Evolutionary conservation across 176 grass and related monocot species (phyloP), one percentile per base, ranked within the genome.

Genomic region (Raddia guianensis): DNA sequence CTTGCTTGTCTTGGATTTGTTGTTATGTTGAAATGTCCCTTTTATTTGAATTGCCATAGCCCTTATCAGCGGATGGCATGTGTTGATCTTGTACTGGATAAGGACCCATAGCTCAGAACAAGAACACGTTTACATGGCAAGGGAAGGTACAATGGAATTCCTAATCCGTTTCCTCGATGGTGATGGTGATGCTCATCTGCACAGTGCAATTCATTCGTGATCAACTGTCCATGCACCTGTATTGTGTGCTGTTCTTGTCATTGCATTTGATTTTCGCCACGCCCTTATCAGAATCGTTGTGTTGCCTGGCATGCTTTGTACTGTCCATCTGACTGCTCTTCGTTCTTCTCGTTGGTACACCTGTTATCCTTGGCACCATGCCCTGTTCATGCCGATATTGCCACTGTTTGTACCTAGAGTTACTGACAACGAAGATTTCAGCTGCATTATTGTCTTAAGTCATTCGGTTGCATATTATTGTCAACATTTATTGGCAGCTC

Each of bases 121-220:
- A 69, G 21, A 76, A 75, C 63, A 76, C 57, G 70, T 85, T 76
- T 68, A 74, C 65, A 64, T 10, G 27, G 60, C 13, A 9, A 71
- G 68, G 0, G 50, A 79, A 83, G 47, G 63, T 69, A 5, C 9
- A 63, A 21, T 34, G 2, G 32, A 50, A 49, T 46, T 34, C 34
- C 53, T 12, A 63, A 64, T 44, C 73, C 11, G 6, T 51, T 45
- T 14, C 0, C 16, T 5, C 5, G 75, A 84, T 52, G 14, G 53
- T 2, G 74, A 84, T 3, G 9, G 5, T 0, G 66, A 51, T 0
- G 43, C 34, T 63, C 19, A 72, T 77, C 64, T 52, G 47, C 1
- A 6, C 66, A 33, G 72, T 10, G 10, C 18, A 57, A 27, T 86
- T 35, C 68, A 19, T 66, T 8, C 21, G 16, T 60, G 68, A 35